Percentiles rank a stretch among this genome's conserved stretches.
phyloP scores from a whole-genome alignment of 176 grass and related monocot species.

The Carex littledalei region DNA sequence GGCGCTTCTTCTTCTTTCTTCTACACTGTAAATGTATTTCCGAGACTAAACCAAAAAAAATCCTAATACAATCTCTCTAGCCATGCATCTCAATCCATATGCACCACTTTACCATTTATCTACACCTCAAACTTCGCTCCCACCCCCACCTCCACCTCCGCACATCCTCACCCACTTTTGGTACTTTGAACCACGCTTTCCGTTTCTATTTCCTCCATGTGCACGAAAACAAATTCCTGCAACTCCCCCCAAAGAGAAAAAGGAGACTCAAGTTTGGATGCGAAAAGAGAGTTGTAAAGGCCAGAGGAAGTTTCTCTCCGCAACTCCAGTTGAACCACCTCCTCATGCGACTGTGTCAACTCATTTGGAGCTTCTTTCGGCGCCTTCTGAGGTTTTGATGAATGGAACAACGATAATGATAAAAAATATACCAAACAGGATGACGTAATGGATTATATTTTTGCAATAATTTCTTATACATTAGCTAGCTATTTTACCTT shows the following conservation, averaged over 20 bases:
- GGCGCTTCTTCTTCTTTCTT: background rate
- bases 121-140: background rate
- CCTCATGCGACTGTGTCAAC: background rate
- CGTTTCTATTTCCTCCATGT: conserved; percentile 19
- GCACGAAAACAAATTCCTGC: background rate
- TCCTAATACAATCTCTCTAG: conserved; percentile 7
- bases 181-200: background rate
- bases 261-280: background rate
- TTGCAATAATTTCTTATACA: background rate
- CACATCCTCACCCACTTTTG: background rate
- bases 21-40: background rate
- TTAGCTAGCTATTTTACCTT: background rate
- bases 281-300: background rate
- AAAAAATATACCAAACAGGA: conserved; percentile 63
- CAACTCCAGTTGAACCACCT: conserved; percentile 7
- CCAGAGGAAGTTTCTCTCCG: background rate
- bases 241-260: background rate
- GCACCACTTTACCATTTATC: conserved; percentile 31
- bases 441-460: conserved; percentile 23
- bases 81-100: conserved; percentile 37
- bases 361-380: background rate
- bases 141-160: background rate
- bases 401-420: conserved; percentile 54
- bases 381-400: background rate
- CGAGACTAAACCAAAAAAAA: background rate